Conservation (phyloP, 306 rosid species). For the Cicer arietinum region DNA sequence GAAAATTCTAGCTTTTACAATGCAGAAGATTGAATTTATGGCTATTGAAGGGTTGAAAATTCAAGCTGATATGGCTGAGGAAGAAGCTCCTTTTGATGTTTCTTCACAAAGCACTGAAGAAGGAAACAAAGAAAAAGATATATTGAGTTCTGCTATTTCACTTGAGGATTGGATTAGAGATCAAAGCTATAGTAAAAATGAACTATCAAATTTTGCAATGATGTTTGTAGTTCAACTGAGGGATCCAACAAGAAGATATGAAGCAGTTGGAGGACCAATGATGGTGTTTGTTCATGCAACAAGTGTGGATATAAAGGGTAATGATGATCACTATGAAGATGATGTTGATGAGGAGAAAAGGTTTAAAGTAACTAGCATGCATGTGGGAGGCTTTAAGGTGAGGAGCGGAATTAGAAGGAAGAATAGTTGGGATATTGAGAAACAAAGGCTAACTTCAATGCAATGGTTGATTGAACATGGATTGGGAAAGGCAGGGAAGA, state of each 20-base stretch:
- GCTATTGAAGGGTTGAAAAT: conserved; percentile 74
- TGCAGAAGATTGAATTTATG: conserved; percentile 84
- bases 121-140: conserved; percentile 46
- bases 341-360: conserved; percentile 66
- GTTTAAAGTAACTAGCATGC: conserved; percentile 67
- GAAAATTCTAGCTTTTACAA: conserved; percentile 69
- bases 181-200: conserved; percentile 36
- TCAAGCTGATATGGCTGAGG: conserved; percentile 83
- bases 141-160: conserved; percentile 63
- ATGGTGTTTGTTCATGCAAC: conserved; percentile 64
- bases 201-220: conserved; percentile 50
- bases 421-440: conserved; percentile 72
- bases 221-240: conserved; percentile 72
- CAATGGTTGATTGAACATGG: conserved; percentile 91
- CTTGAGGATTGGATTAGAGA: conserved; percentile 74
- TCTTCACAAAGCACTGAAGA: conserved; percentile 48
- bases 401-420: conserved; percentile 54
- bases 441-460: conserved; percentile 80
- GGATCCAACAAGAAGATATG: conserved; percentile 74
- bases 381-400: conserved; percentile 83
- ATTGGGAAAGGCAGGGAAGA: conserved; percentile 73
- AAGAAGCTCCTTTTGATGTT: conserved; percentile 85
- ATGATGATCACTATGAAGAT: conserved; percentile 41
- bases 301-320: conserved; percentile 38
- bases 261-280: conserved; percentile 86